Percentiles rank a stretch among this genome's conserved stretches.
Conservation (phyloP, 345 rosid genomes). For the Camelina neglecta region DNA sequence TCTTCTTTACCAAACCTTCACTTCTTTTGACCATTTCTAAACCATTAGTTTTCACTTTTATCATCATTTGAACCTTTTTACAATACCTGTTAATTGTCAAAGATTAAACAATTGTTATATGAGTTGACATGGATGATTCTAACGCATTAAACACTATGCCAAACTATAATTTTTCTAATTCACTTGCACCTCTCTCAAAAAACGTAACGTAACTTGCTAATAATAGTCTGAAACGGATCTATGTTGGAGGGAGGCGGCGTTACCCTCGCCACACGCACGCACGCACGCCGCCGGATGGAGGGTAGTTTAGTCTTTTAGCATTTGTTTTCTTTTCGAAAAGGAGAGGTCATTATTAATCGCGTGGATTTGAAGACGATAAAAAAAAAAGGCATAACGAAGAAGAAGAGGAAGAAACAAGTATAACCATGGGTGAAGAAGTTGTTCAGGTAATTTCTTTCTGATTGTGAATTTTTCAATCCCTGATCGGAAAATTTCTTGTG, state of each 20-base stretch:
- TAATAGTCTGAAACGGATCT: not conserved
- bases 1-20: too few relatives aligned
- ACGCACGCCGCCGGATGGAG: not conserved
- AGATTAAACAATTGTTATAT: too few relatives aligned
- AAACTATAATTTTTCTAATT: too few relatives aligned
- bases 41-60: not conserved
- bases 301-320: slow-evolving; percentile 3
- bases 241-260: not conserved
- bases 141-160: too few relatives aligned
- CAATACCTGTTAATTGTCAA: too few relatives aligned
- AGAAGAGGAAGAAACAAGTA: not conserved
- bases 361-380: slow-evolving; percentile 20
- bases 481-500: not conserved
- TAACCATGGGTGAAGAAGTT: slow-evolving; percentile 8
- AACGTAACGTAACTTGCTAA: too few relatives aligned
- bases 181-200: too few relatives aligned
- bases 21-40: not conserved
- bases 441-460: slow-evolving; percentile 4
- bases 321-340: not conserved
- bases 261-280: not conserved
- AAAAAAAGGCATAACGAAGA: slow-evolving; percentile 1
- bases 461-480: not conserved
- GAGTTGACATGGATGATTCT: too few relatives aligned
- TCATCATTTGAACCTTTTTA: too few relatives aligned
- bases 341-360: not conserved